phyloP scores from a whole-genome alignment of 228 moss, liverwort and hornwort genomes.

The Sphagnum fallax region DNA sequence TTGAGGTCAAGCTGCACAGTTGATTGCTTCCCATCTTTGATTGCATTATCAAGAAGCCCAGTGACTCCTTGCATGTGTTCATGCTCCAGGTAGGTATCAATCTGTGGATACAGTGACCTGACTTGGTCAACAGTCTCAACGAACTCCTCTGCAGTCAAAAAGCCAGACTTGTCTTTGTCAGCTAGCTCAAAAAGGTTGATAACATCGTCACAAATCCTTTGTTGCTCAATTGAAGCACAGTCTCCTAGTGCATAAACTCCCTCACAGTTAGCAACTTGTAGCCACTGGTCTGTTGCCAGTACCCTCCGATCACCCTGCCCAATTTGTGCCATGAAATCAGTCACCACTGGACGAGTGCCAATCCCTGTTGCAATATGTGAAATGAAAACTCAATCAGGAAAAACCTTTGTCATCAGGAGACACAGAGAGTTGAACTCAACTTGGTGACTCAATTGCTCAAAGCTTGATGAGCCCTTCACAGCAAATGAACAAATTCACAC shows the following conservation, averaged over 20 bases:
- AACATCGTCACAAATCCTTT: slow-evolving; percentile 31
- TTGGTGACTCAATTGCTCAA: no score
- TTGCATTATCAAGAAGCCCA: slow-evolving; percentile 30
- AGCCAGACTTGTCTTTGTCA: slow-evolving; percentile 29
- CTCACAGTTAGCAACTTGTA: slow-evolving; percentile 43
- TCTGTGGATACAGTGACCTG: slow-evolving; percentile 53
- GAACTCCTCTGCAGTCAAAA: slow-evolving; percentile 26
- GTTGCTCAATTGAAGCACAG: slow-evolving; percentile 41
- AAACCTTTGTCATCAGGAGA: not conserved
- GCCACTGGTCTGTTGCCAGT: slow-evolving; percentile 59
- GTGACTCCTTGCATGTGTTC: slow-evolving; percentile 48
- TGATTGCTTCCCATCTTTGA: slow-evolving; percentile 14
- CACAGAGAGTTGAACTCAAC: no score
- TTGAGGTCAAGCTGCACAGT: slow-evolving; percentile 38
- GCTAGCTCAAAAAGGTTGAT: slow-evolving; percentile 32
- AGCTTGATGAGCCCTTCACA: no score
- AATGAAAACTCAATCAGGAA: not conserved
- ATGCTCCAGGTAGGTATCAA: slow-evolving; percentile 52
- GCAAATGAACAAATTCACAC: no score
- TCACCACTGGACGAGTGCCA: slow-evolving; percentile 79
- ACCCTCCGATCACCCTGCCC: slow-evolving; percentile 64
- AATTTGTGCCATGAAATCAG: slow-evolving; percentile 72
- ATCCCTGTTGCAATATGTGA: slow-evolving; percentile 28
- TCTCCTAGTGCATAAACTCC: slow-evolving; percentile 51
- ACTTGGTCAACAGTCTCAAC: slow-evolving; percentile 37